Evolutionary conservation across 257 asterid species (phyloP).

Genomic region (Jasminum sambac): DNA sequence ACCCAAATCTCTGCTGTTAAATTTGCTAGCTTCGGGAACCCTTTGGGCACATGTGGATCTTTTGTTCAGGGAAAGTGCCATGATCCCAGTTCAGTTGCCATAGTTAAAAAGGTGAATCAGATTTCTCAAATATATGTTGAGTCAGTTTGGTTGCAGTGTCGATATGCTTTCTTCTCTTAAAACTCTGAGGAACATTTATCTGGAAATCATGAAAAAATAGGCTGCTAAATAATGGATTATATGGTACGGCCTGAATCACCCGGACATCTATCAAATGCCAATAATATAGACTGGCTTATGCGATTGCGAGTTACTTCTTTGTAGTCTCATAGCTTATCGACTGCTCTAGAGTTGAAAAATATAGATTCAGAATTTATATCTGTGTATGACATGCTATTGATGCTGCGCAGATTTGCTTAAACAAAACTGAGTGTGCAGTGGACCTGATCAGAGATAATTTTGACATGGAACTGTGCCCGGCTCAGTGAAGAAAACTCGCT

Average conservation of each 20-base stretch:
- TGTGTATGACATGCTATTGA: neutral
- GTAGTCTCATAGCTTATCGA: neutral
- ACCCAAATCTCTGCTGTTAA: constrained; percentile 48
- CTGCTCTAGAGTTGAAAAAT: neutral
- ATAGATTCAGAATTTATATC: neutral
- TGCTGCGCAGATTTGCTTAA: constrained; percentile 58
- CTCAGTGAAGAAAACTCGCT: constrained; percentile 48
- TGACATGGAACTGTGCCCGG: constrained; percentile 44
- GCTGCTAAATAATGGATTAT: too few species aligned
- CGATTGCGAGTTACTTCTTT: neutral
- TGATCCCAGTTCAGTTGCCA: constrained; percentile 47
- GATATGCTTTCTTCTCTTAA: neutral
- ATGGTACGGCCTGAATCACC: too few species aligned
- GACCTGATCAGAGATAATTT: constrained; percentile 37
- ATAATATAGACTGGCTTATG: too few species aligned
- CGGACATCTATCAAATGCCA: too few species aligned
- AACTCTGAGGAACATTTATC: too few species aligned
- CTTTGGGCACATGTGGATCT: constrained; percentile 67
- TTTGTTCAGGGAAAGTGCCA: constrained; percentile 54
- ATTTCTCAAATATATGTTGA: neutral
- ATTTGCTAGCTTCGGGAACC: constrained; percentile 76
- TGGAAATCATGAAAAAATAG: too few species aligned
- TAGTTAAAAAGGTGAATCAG: constrained; percentile 45
- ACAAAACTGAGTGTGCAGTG: constrained; percentile 46
- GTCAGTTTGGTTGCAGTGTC: neutral